phyloP scores from a whole-genome alignment of 208 protist species.

The Angomonas ambiguus region DNA sequence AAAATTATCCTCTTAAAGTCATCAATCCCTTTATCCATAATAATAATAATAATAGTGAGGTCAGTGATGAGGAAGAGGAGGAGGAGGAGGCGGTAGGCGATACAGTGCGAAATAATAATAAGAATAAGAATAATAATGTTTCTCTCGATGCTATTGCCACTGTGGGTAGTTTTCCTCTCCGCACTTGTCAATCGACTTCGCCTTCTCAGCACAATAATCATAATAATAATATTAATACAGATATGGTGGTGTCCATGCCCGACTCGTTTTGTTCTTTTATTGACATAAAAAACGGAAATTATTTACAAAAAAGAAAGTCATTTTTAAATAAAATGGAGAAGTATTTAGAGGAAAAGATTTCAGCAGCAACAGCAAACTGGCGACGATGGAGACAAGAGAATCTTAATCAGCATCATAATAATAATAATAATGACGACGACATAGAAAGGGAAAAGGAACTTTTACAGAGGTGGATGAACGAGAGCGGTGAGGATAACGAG shows the following conservation, averaged over 20 bases:
- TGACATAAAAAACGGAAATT: background rate
- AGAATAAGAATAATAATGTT: background rate
- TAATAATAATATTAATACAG: too few relatives aligned
- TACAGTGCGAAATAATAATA: constrained; percentile 40
- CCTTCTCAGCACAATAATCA: too few relatives aligned
- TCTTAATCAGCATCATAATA: constrained; percentile 5
- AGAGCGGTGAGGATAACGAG: background rate
- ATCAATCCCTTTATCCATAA: background rate
- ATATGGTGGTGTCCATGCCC: background rate
- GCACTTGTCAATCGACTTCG: too few relatives aligned
- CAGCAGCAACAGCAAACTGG: constrained; percentile 2
- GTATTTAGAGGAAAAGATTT: background rate
- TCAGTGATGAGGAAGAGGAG: constrained; percentile 18
- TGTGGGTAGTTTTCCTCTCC: too few relatives aligned
- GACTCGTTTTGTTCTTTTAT: background rate
- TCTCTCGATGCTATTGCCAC: background rate
- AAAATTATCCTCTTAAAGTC: background rate
- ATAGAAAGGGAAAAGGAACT: background rate
- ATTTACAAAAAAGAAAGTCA: background rate
- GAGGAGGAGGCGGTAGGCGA: constrained; percentile 73
- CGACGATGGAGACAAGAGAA: too few relatives aligned
- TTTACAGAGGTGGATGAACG: background rate
- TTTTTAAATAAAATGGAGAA: background rate
- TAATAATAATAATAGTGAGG: background rate
- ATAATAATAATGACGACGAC: background rate